Conservation (phyloP, 2,329 filamentous ascomycete genomes). For the Monosporascus sp. region DNA sequence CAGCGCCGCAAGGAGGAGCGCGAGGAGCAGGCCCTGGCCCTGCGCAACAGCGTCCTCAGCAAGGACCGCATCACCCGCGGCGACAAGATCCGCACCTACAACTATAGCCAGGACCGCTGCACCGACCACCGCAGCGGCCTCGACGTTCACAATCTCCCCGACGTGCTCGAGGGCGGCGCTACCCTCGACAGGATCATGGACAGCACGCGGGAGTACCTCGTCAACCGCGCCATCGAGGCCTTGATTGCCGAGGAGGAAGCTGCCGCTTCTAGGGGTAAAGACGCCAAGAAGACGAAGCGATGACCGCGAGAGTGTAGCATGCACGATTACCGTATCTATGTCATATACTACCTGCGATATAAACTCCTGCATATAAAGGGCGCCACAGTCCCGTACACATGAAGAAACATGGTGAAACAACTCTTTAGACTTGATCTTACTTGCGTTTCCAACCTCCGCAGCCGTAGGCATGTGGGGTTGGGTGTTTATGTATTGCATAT, state of each 20-base stretch:
- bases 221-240: slow-evolving; percentile 66
- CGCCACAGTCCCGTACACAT: too few relatives aligned
- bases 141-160: slow-evolving; percentile 73
- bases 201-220: slow-evolving; percentile 71
- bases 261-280: slow-evolving; percentile 5
- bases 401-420: too few relatives aligned
- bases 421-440: too few relatives aligned
- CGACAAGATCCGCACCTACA: slow-evolving; percentile 93
- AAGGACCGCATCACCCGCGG: slow-evolving; percentile 79
- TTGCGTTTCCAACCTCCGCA: too few relatives aligned
- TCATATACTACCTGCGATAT: too few relatives aligned
- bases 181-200: slow-evolving; percentile 71
- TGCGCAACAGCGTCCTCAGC: slow-evolving; percentile 75
- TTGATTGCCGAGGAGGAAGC: slow-evolving; percentile 61
- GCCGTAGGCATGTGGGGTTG: too few relatives aligned
- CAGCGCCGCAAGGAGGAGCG: slow-evolving; percentile 74
- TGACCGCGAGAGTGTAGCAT: not conserved
- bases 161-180: slow-evolving; percentile 70
- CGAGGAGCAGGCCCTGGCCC: slow-evolving; percentile 69
- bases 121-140: slow-evolving; percentile 82
- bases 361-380: too few relatives aligned
- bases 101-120: slow-evolving; percentile 68
- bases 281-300: slow-evolving; percentile 17
- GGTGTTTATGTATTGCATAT: too few relatives aligned
- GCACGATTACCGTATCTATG: too few relatives aligned